Base-by-base conservation (phyloP, 805 yeast species). In the Groenewaldozyma tartarivorans region DNA sequence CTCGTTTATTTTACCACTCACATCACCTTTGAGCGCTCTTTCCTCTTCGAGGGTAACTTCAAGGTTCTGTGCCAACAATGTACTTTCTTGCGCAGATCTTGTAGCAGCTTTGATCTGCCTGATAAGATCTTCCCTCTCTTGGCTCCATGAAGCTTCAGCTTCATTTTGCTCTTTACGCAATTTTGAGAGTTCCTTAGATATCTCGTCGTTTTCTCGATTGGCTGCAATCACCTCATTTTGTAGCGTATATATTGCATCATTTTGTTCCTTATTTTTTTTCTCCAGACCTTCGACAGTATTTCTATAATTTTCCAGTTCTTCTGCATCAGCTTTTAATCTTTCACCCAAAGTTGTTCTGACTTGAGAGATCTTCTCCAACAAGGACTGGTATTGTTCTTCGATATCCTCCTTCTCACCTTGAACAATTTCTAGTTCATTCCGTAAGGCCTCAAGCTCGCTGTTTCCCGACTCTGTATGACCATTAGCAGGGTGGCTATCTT, bases 391-490 rank as follows among this genome's bases (percentile, higher is more conserved):
- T 47, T 73, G 74, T 16, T 50, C 57, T 35, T 63, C 69, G 15
- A 54, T 48, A 19, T 57, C 60, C 27, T 61, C 68, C 18, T 71
- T 57, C 35, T 63, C 65, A 15, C 68, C 72, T 48, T 74, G 73
- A 1, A 73, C 67, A 3, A 62, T 64, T 11, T 40, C 84, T 16
- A 83, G 62, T 49, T 81, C 83, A 2, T 58, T 61, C 53, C 81
- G 80, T 0, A 85, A 65, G 43, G 74, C 80, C 53, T 81, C 30
- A 22, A 18, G 24, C 3, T 30, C 33, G 6, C 27, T 22, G 15
- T 36, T n/a, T n/a, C n/a, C n/a, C n/a, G n/a, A n/a, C n/a, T n/a
- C n/a, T n/a, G n/a, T n/a, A n/a, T 22, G 38, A 6, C 39, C 39
- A 7, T 22, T 13, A 11, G 30, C 13, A 13, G 30, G 11, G 11